Evolutionary conservation across 2,329 filamentous ascomycete genomes (phyloP), one percentile per base, ranked within the genome.

Genomic region (Fusarium subglutinans): DNA sequence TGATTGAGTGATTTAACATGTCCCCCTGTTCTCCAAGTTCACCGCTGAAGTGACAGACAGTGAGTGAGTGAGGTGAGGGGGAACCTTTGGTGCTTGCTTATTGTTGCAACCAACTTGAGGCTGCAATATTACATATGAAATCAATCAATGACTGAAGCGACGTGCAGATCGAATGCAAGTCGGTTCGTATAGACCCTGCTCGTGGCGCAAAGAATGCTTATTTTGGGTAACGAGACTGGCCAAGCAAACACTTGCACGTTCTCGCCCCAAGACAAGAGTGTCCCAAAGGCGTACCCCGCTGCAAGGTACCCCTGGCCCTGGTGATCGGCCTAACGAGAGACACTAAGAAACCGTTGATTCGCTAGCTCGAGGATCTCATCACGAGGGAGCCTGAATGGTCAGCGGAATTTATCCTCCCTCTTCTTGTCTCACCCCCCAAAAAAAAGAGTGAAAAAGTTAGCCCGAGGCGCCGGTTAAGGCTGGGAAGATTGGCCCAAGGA

Each of bases 151-250:
- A 48, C 51, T n/a, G 51, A 28, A 55, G 37, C 26, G 35, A 28
- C 17, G 17, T 51, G 66, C 59, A 70, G 53, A 70, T 70, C 67
- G 38, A 41, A 70, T 66, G 67, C 67, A 70, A 70, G 67, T 55
- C 37, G 24, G 47, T 70, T 70, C 67, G 67, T 70, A 70, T 70
- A 50, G 45, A 66, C 67, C 67, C 53, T 70, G 67, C n/a, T 60
- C 11, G 67, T 70, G 67, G 67, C 67, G 67, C 37, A 59, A 58
- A 20, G 30, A 47, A 54, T 58, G 30, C 66, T 70, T 66, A 50
- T 70, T 70, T 66, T 70, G 53, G 60, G 67, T 70, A 66, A 70
- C 67, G 14, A 60, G 30, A 54, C 58, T 59, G 38, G 15, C 67
- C 67, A 70, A 70, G 60, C 43, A 70, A 41, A 60, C 41, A 38